Evolutionary conservation across 2,329 filamentous ascomycete species (phyloP).

Genomic region (Cordyceps cicadae): DNA sequence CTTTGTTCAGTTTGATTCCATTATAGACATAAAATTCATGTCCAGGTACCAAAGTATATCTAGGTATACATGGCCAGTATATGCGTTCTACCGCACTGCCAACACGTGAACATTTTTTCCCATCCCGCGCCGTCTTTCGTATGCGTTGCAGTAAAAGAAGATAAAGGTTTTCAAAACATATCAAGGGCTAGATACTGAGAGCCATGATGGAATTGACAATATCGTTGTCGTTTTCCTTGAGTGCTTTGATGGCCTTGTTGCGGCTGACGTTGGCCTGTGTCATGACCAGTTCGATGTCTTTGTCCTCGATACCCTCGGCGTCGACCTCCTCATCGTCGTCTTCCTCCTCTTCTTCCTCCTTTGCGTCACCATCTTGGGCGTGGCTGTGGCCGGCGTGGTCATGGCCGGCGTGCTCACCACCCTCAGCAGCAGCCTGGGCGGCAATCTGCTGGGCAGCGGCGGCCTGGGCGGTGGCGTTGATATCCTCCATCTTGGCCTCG

Average conservation of each 20-base stretch:
- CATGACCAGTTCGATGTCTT: constrained; percentile 99
- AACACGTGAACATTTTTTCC: constrained; percentile 12
- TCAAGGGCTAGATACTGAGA: constrained; percentile 60
- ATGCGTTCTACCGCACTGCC: constrained; percentile 10
- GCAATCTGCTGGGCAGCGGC: constrained; percentile 93
- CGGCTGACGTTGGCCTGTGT: constrained; percentile 92
- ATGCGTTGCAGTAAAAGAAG: constrained; percentile 8
- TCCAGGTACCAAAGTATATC: background rate
- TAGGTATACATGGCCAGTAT: constrained; percentile 5
- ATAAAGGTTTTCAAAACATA: constrained; percentile 14
- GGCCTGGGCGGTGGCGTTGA: constrained; percentile 96
- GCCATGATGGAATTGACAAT: constrained; percentile 99
- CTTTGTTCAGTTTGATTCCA: constrained; percentile 10
- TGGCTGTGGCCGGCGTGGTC: constrained; percentile 62
- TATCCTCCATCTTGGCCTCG: constrained; percentile 99
- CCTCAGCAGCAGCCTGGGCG: constrained; percentile 54
- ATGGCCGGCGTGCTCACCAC: constrained; percentile 64
- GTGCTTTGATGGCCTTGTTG: constrained; percentile 97
- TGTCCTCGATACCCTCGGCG: constrained; percentile 87
- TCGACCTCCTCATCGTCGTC: constrained; percentile 96
- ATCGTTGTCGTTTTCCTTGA: constrained; percentile 99
- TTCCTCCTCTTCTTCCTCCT: constrained; percentile 66
- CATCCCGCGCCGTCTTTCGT: constrained; percentile 7
- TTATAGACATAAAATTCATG: constrained; percentile 9
- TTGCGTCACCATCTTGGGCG: constrained; percentile 53